Percentiles rank a stretch among this genome's conserved stretches.
These are phyloP conservation scores for Beauveria pseudobassiana DNA, from an alignment of 2,329 filamentous ascomycete species.

Conservation along the genomic window DNA sequence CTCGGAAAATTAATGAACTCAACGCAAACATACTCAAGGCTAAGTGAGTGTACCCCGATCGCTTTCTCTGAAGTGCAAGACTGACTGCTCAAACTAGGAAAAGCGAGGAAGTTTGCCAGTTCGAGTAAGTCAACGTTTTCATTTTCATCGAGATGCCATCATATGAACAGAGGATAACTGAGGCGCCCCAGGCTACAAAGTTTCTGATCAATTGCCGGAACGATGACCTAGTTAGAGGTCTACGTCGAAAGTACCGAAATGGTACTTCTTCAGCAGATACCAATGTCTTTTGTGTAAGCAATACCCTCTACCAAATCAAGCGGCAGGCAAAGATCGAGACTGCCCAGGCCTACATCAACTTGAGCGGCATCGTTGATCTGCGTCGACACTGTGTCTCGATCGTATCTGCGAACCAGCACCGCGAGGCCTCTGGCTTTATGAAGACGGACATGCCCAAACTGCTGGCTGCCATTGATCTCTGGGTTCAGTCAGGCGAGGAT, in stretches of 20 bases:
- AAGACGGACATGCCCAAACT: conserved; percentile 33
- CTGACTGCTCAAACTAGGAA: not conserved
- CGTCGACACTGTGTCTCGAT: conserved; percentile 37
- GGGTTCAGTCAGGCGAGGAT: conserved; percentile 35
- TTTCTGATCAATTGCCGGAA: conserved; percentile 32
- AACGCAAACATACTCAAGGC: not conserved
- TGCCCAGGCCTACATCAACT: conserved; percentile 25
- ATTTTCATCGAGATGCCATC: not conserved
- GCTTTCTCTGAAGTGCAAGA: not conserved
- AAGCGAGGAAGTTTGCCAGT: conserved; percentile 6
- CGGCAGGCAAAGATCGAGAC: conserved; percentile 19
- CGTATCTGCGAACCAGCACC: conserved; percentile 34
- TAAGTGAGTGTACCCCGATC: not conserved
- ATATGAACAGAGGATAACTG: conserved; percentile 20
- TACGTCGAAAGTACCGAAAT: conserved; percentile 23
- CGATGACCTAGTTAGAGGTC: conserved; percentile 20
- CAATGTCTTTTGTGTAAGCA: conserved; percentile 39
- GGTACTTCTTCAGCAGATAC: conserved; percentile 15
- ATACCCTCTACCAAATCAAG: conserved; percentile 33
- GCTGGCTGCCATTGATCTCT: conserved; percentile 32
- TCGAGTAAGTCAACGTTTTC: conserved; percentile 19
- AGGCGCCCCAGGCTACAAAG: conserved; percentile 15
- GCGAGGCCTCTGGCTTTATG: conserved; percentile 29
- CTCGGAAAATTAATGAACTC: not conserved
- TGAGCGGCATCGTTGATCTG: conserved; percentile 35